phyloP scores from a whole-genome alignment of 768 basidiomycete species.

The Mycena capillaripes region DNA sequence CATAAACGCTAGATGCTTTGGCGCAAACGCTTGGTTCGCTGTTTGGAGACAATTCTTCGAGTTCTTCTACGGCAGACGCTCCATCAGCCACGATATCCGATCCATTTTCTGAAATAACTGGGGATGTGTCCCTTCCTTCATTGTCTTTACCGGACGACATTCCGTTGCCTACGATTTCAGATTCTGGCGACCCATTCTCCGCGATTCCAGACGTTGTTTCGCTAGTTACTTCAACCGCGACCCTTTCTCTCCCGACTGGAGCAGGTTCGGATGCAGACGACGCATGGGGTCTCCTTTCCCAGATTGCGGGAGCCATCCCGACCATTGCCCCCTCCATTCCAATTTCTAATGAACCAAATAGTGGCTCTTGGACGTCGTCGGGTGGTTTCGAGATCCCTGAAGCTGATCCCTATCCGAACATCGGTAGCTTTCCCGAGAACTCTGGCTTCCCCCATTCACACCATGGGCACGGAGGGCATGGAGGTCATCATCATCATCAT shows the following conservation, averaged over 20 bases:
- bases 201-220: neutral
- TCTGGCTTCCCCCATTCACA: neutral
- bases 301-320: neutral
- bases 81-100: constrained; percentile 7
- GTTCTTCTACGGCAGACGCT: neutral
- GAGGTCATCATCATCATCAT: no score
- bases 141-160: neutral
- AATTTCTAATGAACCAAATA: neutral
- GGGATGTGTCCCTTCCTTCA: neutral
- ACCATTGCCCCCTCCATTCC: neutral
- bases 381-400: neutral
- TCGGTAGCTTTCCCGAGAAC: neutral
- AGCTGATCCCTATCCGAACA: neutral
- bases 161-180: neutral
- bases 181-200: neutral
- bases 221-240: neutral
- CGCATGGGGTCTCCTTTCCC: neutral
- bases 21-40: constrained; percentile 15
- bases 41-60: constrained; percentile 3
- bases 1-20: neutral
- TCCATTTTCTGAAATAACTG: neutral
- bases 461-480: no score
- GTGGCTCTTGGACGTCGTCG: neutral
- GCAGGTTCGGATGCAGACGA: neutral
- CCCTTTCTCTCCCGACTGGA: neutral